Percentiles rank a stretch among this genome's conserved stretches.
These are phyloP conservation scores for Trichopus zeylanicus DNA, from an alignment of 116 monocot genomes.

Conservation along the genomic window DNA sequence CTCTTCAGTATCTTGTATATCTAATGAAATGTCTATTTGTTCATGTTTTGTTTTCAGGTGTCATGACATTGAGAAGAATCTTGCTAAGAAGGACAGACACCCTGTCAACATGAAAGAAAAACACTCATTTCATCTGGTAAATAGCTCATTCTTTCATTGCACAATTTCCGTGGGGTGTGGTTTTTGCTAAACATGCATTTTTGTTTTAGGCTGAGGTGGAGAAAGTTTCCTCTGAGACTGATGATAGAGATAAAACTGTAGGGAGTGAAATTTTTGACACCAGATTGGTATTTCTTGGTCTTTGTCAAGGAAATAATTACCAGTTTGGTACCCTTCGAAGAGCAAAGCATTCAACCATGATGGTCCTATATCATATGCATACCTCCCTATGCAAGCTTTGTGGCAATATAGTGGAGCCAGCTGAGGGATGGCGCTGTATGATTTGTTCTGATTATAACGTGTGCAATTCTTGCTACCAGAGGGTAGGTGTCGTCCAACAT, in stretches of 20 bases:
- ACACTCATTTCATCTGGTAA: slow-evolving; percentile 43
- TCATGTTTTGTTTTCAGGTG: slow-evolving; percentile 53
- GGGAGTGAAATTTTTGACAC: slow-evolving; percentile 55
- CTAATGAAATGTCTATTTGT: too few species aligned
- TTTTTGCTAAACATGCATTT: not conserved
- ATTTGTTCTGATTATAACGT: slow-evolving; percentile 44
- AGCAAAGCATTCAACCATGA: slow-evolving; percentile 78
- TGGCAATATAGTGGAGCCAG: slow-evolving; percentile 31
- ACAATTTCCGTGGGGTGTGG: not conserved
- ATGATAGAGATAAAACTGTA: slow-evolving; percentile 50
- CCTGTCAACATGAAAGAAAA: slow-evolving; percentile 25
- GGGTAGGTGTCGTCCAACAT: slow-evolving; percentile 27
- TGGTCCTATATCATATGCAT: slow-evolving; percentile 68
- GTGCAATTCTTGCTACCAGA: slow-evolving; percentile 34
- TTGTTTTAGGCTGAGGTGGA: slow-evolving; percentile 33
- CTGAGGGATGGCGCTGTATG: slow-evolving; percentile 43
- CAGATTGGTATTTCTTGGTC: slow-evolving; percentile 37
- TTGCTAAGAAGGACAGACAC: slow-evolving; percentile 50
- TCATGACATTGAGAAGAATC: slow-evolving; percentile 32
- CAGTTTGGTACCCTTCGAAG: slow-evolving; percentile 70
- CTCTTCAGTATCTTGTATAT: too few species aligned
- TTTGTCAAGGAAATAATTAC: slow-evolving; percentile 63
- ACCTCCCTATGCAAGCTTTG: slow-evolving; percentile 36
- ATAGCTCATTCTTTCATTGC: not conserved
- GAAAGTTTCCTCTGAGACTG: slow-evolving; percentile 31